Conservation (phyloP, 148 eudicot genomes). For the Persicaria maculosa region DNA sequence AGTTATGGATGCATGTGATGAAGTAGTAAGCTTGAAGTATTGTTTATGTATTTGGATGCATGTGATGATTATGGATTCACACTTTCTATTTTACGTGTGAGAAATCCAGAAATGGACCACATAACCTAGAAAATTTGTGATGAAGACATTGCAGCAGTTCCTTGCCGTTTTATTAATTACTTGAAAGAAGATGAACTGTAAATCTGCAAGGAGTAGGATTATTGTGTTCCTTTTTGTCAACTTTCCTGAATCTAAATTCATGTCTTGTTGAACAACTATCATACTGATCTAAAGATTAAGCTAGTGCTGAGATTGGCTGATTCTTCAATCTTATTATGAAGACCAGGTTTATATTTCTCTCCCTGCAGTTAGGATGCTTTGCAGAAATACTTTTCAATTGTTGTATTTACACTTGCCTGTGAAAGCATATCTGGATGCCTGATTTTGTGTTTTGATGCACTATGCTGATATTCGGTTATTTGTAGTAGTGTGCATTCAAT, state of each 20-base stretch:
- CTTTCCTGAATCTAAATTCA: not conserved
- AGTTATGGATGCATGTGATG: conserved; percentile 5
- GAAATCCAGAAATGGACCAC: not conserved
- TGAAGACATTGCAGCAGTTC: not conserved
- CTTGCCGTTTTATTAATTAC: not conserved
- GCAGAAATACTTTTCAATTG: not conserved
- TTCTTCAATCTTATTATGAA: not conserved
- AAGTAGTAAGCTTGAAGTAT: not conserved
- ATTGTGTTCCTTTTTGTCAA: not conserved
- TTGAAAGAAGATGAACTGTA: not conserved
- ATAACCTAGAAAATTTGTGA: not conserved
- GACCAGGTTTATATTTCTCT: not conserved
- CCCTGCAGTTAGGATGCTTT: not conserved
- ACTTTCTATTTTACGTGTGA: not conserved
- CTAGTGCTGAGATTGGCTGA: not conserved
- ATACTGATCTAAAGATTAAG: not conserved
- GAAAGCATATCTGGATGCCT: not conserved
- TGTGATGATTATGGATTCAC: not conserved
- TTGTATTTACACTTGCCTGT: not conserved
- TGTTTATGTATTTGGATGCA: not conserved
- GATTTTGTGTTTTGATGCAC: not conserved
- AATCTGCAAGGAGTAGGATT: not conserved
- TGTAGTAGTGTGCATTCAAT: not conserved
- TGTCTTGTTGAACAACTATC: not conserved
- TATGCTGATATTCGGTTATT: not conserved